Base-by-base conservation (phyloP, 2,329 filamentous ascomycete genomes). In the Macrophomina tecta region DNA sequence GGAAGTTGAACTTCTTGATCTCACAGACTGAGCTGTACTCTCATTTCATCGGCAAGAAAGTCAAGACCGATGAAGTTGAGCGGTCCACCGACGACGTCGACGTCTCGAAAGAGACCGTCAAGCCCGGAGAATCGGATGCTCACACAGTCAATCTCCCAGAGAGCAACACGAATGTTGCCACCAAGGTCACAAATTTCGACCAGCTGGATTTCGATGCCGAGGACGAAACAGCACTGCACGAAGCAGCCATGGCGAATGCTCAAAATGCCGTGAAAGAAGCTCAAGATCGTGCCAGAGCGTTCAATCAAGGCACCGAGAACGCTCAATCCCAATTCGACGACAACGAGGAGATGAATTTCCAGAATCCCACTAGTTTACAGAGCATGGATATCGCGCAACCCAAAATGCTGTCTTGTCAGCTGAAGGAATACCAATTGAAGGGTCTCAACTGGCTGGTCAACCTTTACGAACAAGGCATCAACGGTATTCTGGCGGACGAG, bases 361-460 rank as follows among this genome's bases (percentile, higher is more conserved):
- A 99, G 82, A 98, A 99, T 77, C 95, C 95, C 0, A 95, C 94
- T 4, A 95, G 94, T 74, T 86, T 99, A 73, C 94, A 94, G 73
- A 94, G 95, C 73, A 93, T 97, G 71, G 92, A 97, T 74, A 93
- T 99, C 66, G 90, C 94, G 69, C 95, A 99, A 77, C 95, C 95
- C 8, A 96, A 93, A 80, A 89, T 98, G 81, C 87, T 99, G 74
- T 94, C 92, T 70, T 92, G 94, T 62, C 92, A 97, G 77, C 88
- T 99, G 75, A 99, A 99, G 78, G 95, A 99, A 79, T 99, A 99
- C 81, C 95, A 99, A 82, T 84, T 99, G 77, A 99, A 99, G 84
- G 95, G 95, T 81, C 91, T 99, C 78, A 99, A 98, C 77, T 99
- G 95, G 95, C 88, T 99, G 65, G 95, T 97, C 82, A 98, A 99